Evolutionary conservation across 1,284 basidiomycete species (phyloP).

Genomic region (Sanghuangporus baumii): DNA sequence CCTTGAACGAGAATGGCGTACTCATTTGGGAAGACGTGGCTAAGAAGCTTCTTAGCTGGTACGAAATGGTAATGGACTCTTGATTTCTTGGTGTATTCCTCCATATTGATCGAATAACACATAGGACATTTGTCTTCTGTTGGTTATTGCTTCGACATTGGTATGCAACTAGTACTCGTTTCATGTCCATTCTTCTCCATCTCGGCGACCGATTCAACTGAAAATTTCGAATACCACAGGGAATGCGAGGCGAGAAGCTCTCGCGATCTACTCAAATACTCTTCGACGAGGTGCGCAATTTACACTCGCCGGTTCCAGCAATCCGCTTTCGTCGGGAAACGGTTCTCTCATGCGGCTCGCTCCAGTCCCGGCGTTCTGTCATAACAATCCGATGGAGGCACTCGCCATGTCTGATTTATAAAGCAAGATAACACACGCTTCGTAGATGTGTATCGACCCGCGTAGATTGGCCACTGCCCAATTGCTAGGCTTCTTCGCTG

Average conservation of each 20-base stretch:
- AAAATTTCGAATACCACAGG: not conserved
- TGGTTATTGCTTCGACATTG: constrained; percentile 22
- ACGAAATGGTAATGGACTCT: constrained; percentile 12
- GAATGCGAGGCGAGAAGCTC: constrained; percentile 1
- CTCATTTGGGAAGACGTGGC: constrained; percentile 20
- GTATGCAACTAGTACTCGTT: not conserved
- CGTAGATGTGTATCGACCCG: constrained; percentile 7
- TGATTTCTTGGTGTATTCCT: not conserved
- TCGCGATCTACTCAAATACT: not conserved
- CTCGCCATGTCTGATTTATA: not conserved
- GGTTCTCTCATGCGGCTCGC: constrained; percentile 13
- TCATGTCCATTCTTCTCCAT: not conserved
- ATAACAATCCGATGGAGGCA: not conserved
- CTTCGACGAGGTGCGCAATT: not conserved
- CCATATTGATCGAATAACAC: not conserved
- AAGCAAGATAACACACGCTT: constrained; percentile 7
- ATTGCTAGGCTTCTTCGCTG: constrained; percentile 2
- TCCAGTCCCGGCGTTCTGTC: constrained; percentile 8
- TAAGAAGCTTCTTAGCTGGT: constrained; percentile 16
- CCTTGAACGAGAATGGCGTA: constrained; percentile 12
- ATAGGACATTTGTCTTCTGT: constrained; percentile 21
- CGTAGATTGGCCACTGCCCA: constrained; percentile 5
- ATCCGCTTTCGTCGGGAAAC: constrained; percentile 2
- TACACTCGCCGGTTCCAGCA: not conserved
- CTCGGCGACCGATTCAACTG: not conserved